Percentiles rank a stretch among this genome's conserved stretches.
Evolutionary conservation across 805 yeast species (phyloP).

Genomic region (Millerago galiae): DNA sequence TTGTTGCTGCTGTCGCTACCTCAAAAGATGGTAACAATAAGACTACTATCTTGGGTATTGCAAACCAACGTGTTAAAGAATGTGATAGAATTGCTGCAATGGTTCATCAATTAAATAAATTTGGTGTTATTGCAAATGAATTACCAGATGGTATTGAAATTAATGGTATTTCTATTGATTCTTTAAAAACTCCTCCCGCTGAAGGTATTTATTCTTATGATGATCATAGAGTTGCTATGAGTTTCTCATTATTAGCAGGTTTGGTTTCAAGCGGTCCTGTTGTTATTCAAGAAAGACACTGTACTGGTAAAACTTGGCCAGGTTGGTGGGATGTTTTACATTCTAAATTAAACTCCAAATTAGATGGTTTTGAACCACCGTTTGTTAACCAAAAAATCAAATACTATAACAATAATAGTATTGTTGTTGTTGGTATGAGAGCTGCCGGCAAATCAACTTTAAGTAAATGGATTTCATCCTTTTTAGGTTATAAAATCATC

Average conservation of each 20-base stretch:
- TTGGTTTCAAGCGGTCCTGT: constrained; percentile 49
- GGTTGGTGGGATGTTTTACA: constrained; percentile 98
- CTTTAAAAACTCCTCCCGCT: constrained; percentile 49
- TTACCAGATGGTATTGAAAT: constrained; percentile 90
- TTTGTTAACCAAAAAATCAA: constrained; percentile 14
- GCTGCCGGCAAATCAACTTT: constrained; percentile 94
- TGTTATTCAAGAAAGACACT: constrained; percentile 74
- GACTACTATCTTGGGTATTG: constrained; percentile 89
- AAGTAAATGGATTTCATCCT: constrained; percentile 69
- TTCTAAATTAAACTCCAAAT: constrained; percentile 51
- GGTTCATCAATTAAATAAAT: constrained; percentile 82
- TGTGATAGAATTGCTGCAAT: constrained; percentile 95
- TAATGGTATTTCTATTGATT: constrained; percentile 52
- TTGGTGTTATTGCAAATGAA: constrained; percentile 82
- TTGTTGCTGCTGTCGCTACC: constrained; percentile 89
- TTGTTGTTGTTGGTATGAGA: constrained; percentile 91
- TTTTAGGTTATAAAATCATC: constrained; percentile 57
- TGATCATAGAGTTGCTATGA: constrained; percentile 98
- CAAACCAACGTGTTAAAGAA: constrained; percentile 96
- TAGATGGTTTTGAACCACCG: constrained; percentile 69
- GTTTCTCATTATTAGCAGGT: constrained; percentile 84
- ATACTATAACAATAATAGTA: constrained; percentile 37
- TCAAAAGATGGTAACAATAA: constrained; percentile 34
- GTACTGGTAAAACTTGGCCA: constrained; percentile 99
- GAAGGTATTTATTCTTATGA: constrained; percentile 75